A percentile compares a stretch with the other conserved stretches of the same genome.
These are phyloP conservation scores for Lactarius hengduanensis DNA, from an alignment of 768 basidiomycete genomes.

Conservation along the genomic window DNA sequence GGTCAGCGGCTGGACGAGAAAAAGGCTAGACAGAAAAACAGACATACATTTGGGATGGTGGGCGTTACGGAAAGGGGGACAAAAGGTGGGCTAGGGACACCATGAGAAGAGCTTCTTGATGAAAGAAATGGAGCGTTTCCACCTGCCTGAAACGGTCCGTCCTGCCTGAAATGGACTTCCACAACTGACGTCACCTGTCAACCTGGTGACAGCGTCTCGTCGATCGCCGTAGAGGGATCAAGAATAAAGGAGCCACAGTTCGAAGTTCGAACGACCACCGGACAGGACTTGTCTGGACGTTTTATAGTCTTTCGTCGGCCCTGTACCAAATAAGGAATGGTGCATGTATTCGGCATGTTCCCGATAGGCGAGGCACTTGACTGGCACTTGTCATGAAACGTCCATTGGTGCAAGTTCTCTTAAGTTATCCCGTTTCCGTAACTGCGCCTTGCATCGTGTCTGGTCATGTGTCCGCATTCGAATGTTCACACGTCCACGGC, in stretches of 20 bases:
- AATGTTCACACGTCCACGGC: background rate
- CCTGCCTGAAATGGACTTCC: background rate
- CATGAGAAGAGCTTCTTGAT: background rate
- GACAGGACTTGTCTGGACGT: background rate
- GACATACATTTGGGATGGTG: constrained; percentile 15
- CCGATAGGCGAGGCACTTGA: background rate
- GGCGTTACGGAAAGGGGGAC: background rate
- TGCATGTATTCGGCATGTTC: background rate
- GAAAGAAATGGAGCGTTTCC: background rate
- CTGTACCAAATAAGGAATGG: background rate
- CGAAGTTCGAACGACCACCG: background rate
- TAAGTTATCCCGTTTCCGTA: background rate
- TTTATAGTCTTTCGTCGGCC: background rate
- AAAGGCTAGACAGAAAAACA: background rate
- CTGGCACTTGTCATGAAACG: background rate
- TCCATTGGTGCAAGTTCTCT: background rate
- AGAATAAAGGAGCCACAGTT: background rate
- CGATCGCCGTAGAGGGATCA: background rate
- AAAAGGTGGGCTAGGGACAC: background rate
- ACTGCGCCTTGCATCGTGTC: background rate
- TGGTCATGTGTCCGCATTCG: background rate
- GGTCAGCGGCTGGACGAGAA: background rate
- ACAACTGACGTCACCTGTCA: background rate
- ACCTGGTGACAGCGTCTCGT: background rate
- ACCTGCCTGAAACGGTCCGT: background rate